phyloP scores from a whole-genome alignment of 2,329 filamentous ascomycete species.

The Aspergillus pseudoviridinutans region DNA sequence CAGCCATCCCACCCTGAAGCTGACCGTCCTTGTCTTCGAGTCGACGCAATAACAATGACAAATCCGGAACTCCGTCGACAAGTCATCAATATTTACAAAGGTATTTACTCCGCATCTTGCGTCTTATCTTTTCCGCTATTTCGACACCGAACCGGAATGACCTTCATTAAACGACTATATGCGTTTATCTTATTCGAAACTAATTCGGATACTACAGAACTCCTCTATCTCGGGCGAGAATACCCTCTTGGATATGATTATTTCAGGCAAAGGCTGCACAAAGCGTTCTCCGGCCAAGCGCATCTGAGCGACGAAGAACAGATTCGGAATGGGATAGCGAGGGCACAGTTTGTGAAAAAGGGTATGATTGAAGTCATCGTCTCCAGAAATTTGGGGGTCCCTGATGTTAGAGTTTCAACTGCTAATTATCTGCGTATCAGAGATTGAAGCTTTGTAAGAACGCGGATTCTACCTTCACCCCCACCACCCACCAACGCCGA shows the following conservation, averaged over 20 bases:
- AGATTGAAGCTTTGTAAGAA: conserved; percentile 85
- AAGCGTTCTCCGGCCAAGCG: conserved; percentile 76
- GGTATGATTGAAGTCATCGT: conserved; percentile 48
- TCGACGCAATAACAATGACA: conserved; percentile 27
- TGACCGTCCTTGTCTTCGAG: not conserved
- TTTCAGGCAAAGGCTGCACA: conserved; percentile 76
- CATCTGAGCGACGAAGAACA: conserved; percentile 66
- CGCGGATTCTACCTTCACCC: not conserved
- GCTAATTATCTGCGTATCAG: conserved; percentile 44
- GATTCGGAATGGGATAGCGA: conserved; percentile 70
- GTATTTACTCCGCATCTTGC: conserved; percentile 40
- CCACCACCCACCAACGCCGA: not conserved
- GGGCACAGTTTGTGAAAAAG: conserved; percentile 88
- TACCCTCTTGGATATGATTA: conserved; percentile 83
- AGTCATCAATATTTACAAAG: conserved; percentile 87
- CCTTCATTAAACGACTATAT: not conserved
- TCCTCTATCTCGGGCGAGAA: conserved; percentile 77
- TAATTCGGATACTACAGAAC: conserved; percentile 52
- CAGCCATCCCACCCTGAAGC: not conserved
- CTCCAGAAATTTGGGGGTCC: not conserved
- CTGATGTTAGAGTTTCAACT: not conserved
- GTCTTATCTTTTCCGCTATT: not conserved
- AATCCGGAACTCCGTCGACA: conserved; percentile 65
- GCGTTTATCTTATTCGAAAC: not conserved
- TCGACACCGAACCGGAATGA: not conserved